Conservation (phyloP, 805 yeast species). For the Wickerhamiella brachini region DNA sequence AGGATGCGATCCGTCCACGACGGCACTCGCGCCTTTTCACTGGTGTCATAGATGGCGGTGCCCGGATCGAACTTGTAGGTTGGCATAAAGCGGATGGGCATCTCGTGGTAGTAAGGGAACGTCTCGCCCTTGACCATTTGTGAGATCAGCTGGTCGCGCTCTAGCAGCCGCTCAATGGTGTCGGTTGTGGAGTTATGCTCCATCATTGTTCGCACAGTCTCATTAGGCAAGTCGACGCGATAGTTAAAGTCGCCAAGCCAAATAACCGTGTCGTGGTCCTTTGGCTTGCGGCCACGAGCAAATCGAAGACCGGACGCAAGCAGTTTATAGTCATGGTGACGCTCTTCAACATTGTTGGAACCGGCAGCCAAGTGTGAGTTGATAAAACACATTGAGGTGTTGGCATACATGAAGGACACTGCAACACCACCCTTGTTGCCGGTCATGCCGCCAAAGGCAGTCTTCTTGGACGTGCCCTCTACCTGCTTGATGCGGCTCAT, state of each 20-base stretch:
- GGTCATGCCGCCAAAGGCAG: slow-evolving; percentile 93
- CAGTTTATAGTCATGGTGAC: slow-evolving; percentile 71
- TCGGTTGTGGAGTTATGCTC: slow-evolving; percentile 20
- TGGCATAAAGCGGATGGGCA: slow-evolving; percentile 64
- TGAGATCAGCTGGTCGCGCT: slow-evolving; percentile 61
- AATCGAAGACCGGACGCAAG: slow-evolving; percentile 66
- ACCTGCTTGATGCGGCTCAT: slow-evolving; percentile 58
- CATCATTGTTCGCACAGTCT: slow-evolving; percentile 50
- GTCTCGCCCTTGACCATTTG: slow-evolving; percentile 64
- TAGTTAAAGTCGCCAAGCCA: slow-evolving; percentile 96
- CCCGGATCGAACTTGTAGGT: slow-evolving; percentile 89
- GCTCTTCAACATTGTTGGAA: slow-evolving; percentile 59
- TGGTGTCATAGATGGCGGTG: slow-evolving; percentile 64
- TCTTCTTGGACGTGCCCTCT: slow-evolving; percentile 87
- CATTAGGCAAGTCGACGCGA: slow-evolving; percentile 57
- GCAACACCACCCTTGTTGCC: slow-evolving; percentile 97
- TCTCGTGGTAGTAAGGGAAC: slow-evolving; percentile 64
- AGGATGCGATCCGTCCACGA: slow-evolving; percentile 93
- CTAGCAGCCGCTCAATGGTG: slow-evolving; percentile 30
- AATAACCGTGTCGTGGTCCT: slow-evolving; percentile 72
- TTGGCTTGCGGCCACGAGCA: slow-evolving; percentile 58
- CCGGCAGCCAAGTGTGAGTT: slow-evolving; percentile 96
- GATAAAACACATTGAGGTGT: slow-evolving; percentile 67
- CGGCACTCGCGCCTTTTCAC: slow-evolving; percentile 87
- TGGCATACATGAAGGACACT: slow-evolving; percentile 69